Percentiles rank a stretch among this genome's conserved stretches.
phyloP scores from a whole-genome alignment of 2,329 filamentous ascomycete species.

The Clarireedia sp. region DNA sequence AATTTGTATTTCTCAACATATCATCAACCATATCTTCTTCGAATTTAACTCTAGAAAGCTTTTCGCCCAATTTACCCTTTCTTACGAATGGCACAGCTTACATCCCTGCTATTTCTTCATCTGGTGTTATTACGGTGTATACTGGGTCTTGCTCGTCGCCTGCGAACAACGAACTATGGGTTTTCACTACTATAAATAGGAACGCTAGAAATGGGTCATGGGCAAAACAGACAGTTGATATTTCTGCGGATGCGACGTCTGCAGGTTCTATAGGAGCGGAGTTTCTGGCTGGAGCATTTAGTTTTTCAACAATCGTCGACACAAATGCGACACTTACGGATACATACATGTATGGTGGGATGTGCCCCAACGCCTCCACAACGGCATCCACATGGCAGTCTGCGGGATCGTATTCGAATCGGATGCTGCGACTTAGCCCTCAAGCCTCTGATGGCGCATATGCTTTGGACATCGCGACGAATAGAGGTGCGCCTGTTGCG shows the following conservation, averaged over 20 bases:
- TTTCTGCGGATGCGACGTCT: slow-evolving; percentile 30
- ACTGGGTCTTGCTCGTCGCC: slow-evolving; percentile 60
- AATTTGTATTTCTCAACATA: slow-evolving; percentile 59
- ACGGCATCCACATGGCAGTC: slow-evolving; percentile 52
- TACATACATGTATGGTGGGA: slow-evolving; percentile 64
- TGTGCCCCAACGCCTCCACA: slow-evolving; percentile 59
- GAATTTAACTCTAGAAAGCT: slow-evolving; percentile 36
- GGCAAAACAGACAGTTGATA: slow-evolving; percentile 36
- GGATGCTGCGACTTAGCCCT: slow-evolving; percentile 60
- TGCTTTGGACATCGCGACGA: slow-evolving; percentile 37
- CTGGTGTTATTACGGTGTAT: slow-evolving; percentile 66
- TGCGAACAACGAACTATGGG: slow-evolving; percentile 56
- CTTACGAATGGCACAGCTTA: slow-evolving; percentile 51
- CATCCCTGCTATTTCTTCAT: slow-evolving; percentile 55
- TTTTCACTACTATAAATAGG: slow-evolving; percentile 44
- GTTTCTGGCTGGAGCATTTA: slow-evolving; percentile 43
- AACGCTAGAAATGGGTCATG: slow-evolving; percentile 46
- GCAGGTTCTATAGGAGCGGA: slow-evolving; percentile 39
- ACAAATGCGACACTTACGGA: slow-evolving; percentile 26
- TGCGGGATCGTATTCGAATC: slow-evolving; percentile 68
- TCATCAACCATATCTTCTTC: slow-evolving; percentile 47
- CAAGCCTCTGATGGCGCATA: slow-evolving; percentile 32
- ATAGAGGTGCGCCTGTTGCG: slow-evolving; percentile 55
- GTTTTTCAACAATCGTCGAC: slow-evolving; percentile 25
- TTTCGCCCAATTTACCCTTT: slow-evolving; percentile 57